phyloP scores from a whole-genome alignment of 495 filamentous ascomycete species.

The Penicillium egyptiacum region DNA sequence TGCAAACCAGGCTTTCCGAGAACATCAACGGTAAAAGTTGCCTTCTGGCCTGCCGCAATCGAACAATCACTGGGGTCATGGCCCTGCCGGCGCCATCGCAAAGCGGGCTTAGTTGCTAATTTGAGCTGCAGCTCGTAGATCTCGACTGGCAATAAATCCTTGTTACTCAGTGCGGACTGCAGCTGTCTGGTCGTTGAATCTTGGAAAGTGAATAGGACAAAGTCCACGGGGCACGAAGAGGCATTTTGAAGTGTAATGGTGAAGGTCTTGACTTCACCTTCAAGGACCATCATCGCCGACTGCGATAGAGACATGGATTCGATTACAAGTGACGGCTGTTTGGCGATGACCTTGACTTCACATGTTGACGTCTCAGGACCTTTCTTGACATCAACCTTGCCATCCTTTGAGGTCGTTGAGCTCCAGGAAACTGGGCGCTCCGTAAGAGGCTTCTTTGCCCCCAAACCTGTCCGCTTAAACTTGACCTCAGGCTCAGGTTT shows the following conservation, averaged over 20 bases:
- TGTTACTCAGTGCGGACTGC: slow-evolving; percentile 70
- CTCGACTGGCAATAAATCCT: slow-evolving; percentile 72
- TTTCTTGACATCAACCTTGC: slow-evolving; percentile 38
- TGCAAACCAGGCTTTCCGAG: slow-evolving; percentile 82
- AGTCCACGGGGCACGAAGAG: slow-evolving; percentile 74
- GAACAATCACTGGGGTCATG: slow-evolving; percentile 46
- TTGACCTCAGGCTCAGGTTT: slow-evolving; percentile 67
- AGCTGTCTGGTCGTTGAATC: slow-evolving; percentile 80
- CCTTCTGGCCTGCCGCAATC: slow-evolving; percentile 67
- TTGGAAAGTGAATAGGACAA: slow-evolving; percentile 82
- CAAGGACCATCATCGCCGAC: slow-evolving; percentile 85
- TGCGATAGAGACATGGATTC: slow-evolving; percentile 77
- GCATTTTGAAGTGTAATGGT: slow-evolving; percentile 77
- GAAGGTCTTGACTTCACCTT: slow-evolving; percentile 78
- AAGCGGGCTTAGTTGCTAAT: slow-evolving; percentile 68
- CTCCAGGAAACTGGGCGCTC: slow-evolving; percentile 58
- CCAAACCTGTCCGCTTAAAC: slow-evolving; percentile 69
- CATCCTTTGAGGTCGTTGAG: slow-evolving; percentile 49
- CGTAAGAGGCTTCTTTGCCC: slow-evolving; percentile 52
- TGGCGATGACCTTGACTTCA: slow-evolving; percentile 67
- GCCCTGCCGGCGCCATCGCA: slow-evolving; percentile 60
- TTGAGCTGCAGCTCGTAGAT: slow-evolving; percentile 83
- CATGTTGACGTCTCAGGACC: slow-evolving; percentile 38
- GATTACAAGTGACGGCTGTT: slow-evolving; percentile 74
- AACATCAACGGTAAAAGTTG: slow-evolving; percentile 79